Percentiles rank a stretch among this genome's conserved stretches.
These are phyloP conservation scores for Nicotiana otophora DNA, from an alignment of 257 asterid species.

Conservation along the genomic window DNA sequence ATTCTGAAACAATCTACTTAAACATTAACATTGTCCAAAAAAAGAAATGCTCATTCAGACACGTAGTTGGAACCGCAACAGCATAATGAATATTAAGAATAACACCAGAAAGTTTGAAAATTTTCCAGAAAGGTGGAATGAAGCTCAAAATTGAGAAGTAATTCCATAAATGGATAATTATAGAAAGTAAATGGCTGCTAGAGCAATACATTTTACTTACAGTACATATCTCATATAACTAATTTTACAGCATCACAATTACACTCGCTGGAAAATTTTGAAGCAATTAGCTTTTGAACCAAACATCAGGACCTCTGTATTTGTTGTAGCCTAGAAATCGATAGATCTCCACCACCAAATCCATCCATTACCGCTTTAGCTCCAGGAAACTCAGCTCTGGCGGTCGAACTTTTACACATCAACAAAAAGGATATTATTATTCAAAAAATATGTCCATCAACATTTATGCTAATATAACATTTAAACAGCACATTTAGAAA, in stretches of 20 bases:
- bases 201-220: neutral
- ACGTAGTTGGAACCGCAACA: neutral
- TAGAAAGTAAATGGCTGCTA: too few species aligned
- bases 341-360: slow-evolving; percentile 80
- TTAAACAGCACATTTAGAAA: neutral
- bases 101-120: neutral
- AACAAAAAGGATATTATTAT: neutral
- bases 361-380: slow-evolving; percentile 71
- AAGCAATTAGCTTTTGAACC: neutral
- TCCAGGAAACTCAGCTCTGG: slow-evolving; percentile 76
- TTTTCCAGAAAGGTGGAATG: neutral
- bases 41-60: neutral
- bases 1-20: neutral
- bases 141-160: neutral
- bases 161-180: neutral
- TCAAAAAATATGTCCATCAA: neutral
- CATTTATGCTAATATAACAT: neutral
- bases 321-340: slow-evolving; percentile 49
- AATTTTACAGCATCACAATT: neutral
- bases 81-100: neutral
- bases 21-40: neutral
- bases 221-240: neutral
- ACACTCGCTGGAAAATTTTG: neutral
- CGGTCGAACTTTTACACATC: slow-evolving; percentile 47
- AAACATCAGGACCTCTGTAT: slow-evolving; percentile 22